Evolutionary conservation across 2,329 filamentous ascomycete genomes (phyloP), one percentile per base, ranked within the genome.

Genomic region (Scedosporium minutisporum): DNA sequence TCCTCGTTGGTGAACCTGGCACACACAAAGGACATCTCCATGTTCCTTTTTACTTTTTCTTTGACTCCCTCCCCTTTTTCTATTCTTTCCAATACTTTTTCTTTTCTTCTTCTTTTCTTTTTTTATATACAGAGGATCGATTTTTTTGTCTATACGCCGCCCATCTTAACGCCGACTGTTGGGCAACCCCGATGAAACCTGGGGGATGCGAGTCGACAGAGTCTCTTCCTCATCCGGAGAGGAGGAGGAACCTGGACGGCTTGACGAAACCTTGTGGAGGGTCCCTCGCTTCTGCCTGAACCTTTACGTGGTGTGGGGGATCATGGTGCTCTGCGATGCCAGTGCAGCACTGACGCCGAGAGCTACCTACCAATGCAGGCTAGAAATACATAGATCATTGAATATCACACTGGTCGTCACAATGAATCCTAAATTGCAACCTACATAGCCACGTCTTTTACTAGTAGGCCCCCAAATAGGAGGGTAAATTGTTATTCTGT

Each of bases 81-180:
- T 63, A 58, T 42, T 51, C 7, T 51, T 23, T 38, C 62, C 57
- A 25, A 14, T 38, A 63, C n/a, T 63, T 61, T 29, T 57, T 44
- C 38, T 58, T 53, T 25, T 55, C 27, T 58, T 60, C 48, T 62
- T 60, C 58, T 27, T 44, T 55, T 46, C 21, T 21, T 51, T 29
- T 29, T 27, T 41, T 60, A 46, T 14, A 44, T 44, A 58, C 25
- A 48, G 25, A 38, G 33, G 33, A 62, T 41, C 58, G 59, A 59
- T 65, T 65, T 62, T 62, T 66, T 55, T 27, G 64, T 57, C 63
- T 53, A 48, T 61, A 63, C 23, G 44, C 65, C 70, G 71, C 69
- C 70, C 71, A 68, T 73, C 71, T 67, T 65, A 73, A 72, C 67
- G 71, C 71, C 71, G 71, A 73, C 70, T 68, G 70, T 72, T 68